Conservation (phyloP, 1,139 yeast species). For the Zygoascus meyerae region DNA sequence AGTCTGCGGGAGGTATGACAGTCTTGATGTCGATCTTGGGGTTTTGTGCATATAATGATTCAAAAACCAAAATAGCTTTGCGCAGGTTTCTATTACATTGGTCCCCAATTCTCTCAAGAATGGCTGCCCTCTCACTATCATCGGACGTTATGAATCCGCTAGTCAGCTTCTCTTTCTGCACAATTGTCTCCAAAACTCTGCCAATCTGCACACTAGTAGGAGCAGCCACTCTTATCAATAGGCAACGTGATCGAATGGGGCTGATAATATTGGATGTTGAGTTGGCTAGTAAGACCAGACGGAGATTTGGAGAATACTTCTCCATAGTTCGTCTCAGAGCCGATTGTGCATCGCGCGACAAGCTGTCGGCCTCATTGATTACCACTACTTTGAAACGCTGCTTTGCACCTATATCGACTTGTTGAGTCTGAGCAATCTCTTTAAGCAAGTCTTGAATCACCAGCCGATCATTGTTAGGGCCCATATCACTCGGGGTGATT, state of each 20-base stretch:
- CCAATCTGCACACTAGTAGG: constrained; percentile 60
- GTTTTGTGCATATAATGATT: constrained; percentile 73
- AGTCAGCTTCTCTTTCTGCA: constrained; percentile 49
- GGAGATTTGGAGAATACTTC: constrained; percentile 80
- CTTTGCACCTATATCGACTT: constrained; percentile 67
- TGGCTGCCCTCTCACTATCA: constrained; percentile 34
- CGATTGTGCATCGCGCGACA: constrained; percentile 95
- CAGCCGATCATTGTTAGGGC: constrained; percentile 78
- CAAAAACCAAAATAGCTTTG: constrained; percentile 70
- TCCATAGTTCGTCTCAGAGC: constrained; percentile 98
- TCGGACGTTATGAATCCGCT: constrained; percentile 36
- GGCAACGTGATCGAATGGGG: constrained; percentile 90
- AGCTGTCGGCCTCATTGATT: constrained; percentile 88
- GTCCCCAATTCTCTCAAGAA: constrained; percentile 49
- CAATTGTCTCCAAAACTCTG: constrained; percentile 49
- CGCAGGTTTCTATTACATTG: constrained; percentile 69
- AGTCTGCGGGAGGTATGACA: constrained; percentile 61
- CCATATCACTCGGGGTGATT: constrained; percentile 95
- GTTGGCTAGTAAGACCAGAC: constrained; percentile 79
- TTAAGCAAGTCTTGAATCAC: constrained; percentile 91
- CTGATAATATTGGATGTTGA: constrained; percentile 87
- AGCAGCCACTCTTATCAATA: constrained; percentile 78
- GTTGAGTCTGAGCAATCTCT: constrained; percentile 93
- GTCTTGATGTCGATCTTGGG: constrained; percentile 29
- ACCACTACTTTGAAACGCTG: constrained; percentile 88